Evolutionary conservation across 1,284 basidiomycete species (phyloP), one percentile per base, ranked within the genome.

Genomic region (Phylloboletellus chloephorus): DNA sequence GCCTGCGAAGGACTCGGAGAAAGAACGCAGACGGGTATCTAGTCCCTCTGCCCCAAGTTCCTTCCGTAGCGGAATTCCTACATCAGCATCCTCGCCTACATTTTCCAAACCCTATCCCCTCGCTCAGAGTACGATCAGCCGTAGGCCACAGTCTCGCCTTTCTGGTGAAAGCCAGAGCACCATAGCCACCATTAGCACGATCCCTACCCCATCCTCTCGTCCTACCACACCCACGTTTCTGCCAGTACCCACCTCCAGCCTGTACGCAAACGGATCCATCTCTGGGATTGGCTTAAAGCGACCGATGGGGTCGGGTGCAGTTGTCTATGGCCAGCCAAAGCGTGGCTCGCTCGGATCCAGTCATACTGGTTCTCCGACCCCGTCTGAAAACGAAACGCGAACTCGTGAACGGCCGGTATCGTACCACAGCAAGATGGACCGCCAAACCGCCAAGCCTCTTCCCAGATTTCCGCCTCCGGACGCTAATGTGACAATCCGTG

Each of bases 141-240:
- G 70, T 34, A 72, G 84, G 42, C 81, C 85, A 26, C 77, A 77
- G 48, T 86, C 85, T 31, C 75, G 83, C 41, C 67, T 83, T 24
- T 88, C 84, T 17, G 73, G 73, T 22, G 72, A 60, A 37, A 74
- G 72, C 41, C 61, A 66, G 39, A 79, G 78, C 49, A 72, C 78
- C 5, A 73, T 73, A 13, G 65, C 73, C 16, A 77, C 76, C 13
- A 64, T 71, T 24, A 77, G 76, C 51, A 78, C 80, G 11, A 74
- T 83, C 41, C 71, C 77, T 4, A 80, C 81, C 7, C 76, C 82
- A n/a, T 67, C 71, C 3, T 83, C 82, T 34, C 77, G 85, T 5
- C 85, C 84, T 7, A 60, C 79, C 8, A 85, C 85, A 12, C 85
- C 84, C 2, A 85, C 83, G 15, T 81, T 82, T 52, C 66, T 88